phyloP scores from a whole-genome alignment of 768 basidiomycete genomes.

The Lactarius psammicola region DNA sequence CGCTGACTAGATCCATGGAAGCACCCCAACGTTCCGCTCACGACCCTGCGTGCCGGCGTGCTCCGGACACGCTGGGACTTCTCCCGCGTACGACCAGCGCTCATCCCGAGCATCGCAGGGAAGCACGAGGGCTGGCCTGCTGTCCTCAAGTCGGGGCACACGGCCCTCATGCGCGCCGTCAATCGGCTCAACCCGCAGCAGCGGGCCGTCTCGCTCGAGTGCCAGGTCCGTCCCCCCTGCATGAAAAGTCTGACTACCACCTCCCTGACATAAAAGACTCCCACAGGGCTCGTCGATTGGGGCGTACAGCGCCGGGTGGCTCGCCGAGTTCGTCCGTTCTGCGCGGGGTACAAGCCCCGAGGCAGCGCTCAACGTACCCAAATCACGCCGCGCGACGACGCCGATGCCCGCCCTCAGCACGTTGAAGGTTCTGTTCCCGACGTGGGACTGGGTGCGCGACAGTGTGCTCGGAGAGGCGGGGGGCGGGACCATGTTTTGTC shows the following conservation, averaged over 20 bases:
- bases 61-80: slow-evolving; percentile 78
- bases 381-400: slow-evolving; percentile 55
- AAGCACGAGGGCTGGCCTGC: slow-evolving; percentile 77
- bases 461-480: slow-evolving; percentile 64
- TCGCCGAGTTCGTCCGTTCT: slow-evolving; percentile 80
- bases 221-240: slow-evolving; percentile 67
- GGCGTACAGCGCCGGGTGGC: slow-evolving; percentile 75
- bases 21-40: slow-evolving; percentile 65
- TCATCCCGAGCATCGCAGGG: slow-evolving; percentile 83
- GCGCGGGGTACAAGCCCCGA: slow-evolving; percentile 73
- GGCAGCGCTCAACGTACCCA: slow-evolving; percentile 62
- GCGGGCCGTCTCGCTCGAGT: slow-evolving; percentile 60
- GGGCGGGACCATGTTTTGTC: slow-evolving; percentile 86
- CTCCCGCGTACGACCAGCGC: slow-evolving; percentile 65
- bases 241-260: neutral
- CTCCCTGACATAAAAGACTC: too few species aligned
- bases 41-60: slow-evolving; percentile 48
- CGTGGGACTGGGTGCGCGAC: slow-evolving; percentile 60
- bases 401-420: slow-evolving; percentile 45
- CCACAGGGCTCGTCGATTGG: slow-evolving; percentile 88
- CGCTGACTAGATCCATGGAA: slow-evolving; percentile 31
- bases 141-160: slow-evolving; percentile 59
- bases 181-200: slow-evolving; percentile 49
- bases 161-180: slow-evolving; percentile 70
- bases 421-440: slow-evolving; percentile 75